Conservation (phyloP, 768 basidiomycete genomes). For the Leccinum broughii region DNA sequence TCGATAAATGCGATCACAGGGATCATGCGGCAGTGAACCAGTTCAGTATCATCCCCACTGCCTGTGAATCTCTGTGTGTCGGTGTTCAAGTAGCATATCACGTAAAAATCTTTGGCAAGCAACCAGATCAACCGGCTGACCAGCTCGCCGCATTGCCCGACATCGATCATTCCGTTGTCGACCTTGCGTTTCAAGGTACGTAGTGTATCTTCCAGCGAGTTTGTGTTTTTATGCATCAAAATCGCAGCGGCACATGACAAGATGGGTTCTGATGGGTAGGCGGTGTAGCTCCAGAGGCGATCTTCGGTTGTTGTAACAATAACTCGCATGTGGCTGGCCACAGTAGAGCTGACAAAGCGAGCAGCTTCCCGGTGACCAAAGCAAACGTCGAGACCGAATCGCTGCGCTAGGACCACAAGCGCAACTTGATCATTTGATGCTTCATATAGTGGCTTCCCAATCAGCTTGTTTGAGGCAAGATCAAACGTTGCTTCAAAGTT, state of each 20-base stretch:
- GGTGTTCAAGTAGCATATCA: background rate
- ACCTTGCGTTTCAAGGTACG: background rate
- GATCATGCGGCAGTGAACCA: background rate
- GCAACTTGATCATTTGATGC: background rate
- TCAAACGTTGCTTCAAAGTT: background rate
- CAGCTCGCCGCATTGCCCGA: slow-evolving; percentile 8
- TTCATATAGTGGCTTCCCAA: background rate
- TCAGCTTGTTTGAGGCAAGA: background rate
- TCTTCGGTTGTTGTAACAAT: background rate
- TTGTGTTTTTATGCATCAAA: background rate
- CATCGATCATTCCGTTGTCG: background rate
- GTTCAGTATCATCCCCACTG: background rate
- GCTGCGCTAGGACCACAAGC: slow-evolving; percentile 6
- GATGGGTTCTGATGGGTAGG: background rate
- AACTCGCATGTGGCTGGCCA: background rate
- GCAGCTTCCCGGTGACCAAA: background rate
- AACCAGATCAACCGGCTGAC: slow-evolving; percentile 4
- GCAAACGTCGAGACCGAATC: background rate
- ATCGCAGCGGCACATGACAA: background rate
- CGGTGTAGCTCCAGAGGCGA: background rate
- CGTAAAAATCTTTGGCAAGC: background rate
- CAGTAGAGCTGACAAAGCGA: background rate
- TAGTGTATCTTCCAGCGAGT: background rate
- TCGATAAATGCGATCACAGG: background rate
- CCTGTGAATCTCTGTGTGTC: background rate